These are phyloP conservation scores for Myxozyma vanderwaltii DNA, from an alignment of 805 yeast species.

Conservation along the genomic window DNA sequence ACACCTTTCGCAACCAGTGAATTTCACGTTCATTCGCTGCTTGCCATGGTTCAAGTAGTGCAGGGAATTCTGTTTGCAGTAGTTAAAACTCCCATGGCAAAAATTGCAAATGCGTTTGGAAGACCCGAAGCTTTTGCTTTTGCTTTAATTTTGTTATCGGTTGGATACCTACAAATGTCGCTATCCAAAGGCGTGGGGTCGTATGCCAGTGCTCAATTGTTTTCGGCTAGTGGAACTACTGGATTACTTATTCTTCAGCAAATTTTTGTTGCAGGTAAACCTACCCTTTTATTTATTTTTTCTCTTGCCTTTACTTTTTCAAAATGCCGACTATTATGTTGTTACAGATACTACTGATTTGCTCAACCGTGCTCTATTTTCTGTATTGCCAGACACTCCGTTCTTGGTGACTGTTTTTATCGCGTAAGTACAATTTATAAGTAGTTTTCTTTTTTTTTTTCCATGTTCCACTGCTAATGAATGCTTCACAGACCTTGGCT, in stretches of 20 bases:
- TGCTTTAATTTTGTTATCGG: conserved; percentile 41
- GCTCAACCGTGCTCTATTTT: conserved; percentile 46
- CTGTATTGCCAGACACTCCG: conserved; percentile 47
- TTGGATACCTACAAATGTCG: conserved; percentile 47
- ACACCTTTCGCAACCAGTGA: conserved; percentile 48
- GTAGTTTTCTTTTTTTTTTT: conserved; percentile 36
- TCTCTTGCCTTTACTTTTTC: neutral
- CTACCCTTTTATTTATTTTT: neutral
- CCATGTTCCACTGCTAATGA: too few species aligned
- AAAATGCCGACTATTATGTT: conserved; percentile 35
- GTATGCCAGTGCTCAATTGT: conserved; percentile 46
- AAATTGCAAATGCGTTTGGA: conserved; percentile 48
- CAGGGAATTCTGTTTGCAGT: conserved; percentile 47
- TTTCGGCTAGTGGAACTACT: conserved; percentile 46
- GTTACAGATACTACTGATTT: conserved; percentile 48
- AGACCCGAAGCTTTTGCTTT: conserved; percentile 46
- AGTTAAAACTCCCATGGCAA: conserved; percentile 47
- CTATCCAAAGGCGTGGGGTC: conserved; percentile 44
- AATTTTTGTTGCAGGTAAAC: conserved; percentile 38
- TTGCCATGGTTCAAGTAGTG: conserved; percentile 47
- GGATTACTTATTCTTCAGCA: conserved; percentile 46
- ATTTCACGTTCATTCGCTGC: conserved; percentile 47
- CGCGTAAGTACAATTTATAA: conserved; percentile 41
- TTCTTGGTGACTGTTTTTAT: conserved; percentile 49
- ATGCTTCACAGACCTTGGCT: conserved; percentile 29